A percentile compares a stretch with the other conserved stretches of the same genome.
Evolutionary conservation across 2,329 filamentous ascomycete species (phyloP).

Genomic region (Penicillium sp.): DNA sequence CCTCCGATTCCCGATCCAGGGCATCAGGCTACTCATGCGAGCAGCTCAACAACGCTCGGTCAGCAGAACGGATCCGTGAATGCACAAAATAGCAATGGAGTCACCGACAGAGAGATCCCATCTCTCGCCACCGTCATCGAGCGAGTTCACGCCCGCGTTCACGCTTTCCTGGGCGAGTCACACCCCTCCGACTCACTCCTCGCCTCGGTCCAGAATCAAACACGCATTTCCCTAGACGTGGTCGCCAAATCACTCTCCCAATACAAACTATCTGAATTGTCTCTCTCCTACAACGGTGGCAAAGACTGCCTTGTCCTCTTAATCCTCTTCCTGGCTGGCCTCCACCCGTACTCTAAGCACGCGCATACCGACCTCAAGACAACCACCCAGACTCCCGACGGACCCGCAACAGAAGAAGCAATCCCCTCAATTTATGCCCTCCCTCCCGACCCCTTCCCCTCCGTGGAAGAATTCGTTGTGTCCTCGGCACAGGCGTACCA

Average conservation of each 20-base stretch:
- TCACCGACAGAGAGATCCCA: constrained; percentile 9
- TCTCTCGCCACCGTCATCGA: constrained; percentile 59
- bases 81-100: constrained; percentile 7
- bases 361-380: constrained; percentile 6
- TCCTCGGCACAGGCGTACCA: constrained; percentile 64
- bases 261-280: constrained; percentile 75
- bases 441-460: constrained; percentile 73
- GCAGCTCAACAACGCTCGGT: background rate
- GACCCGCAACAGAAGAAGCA: constrained; percentile 3
- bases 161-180: constrained; percentile 60
- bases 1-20: background rate
- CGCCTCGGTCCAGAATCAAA: constrained; percentile 66
- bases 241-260: constrained; percentile 68
- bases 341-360: constrained; percentile 45
- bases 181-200: constrained; percentile 54
- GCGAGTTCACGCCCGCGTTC: constrained; percentile 57
- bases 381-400: background rate
- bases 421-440: constrained; percentile 88
- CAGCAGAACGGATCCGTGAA: constrained; percentile 9
- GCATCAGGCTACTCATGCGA: constrained; percentile 1
- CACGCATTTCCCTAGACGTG: constrained; percentile 65
- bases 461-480: constrained; percentile 80
- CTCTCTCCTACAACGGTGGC: constrained; percentile 93
- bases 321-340: constrained; percentile 71
- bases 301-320: constrained; percentile 96